These are phyloP conservation scores for Lumnitzera littorea DNA, from an alignment of 345 rosid genomes.

Conservation along the genomic window DNA sequence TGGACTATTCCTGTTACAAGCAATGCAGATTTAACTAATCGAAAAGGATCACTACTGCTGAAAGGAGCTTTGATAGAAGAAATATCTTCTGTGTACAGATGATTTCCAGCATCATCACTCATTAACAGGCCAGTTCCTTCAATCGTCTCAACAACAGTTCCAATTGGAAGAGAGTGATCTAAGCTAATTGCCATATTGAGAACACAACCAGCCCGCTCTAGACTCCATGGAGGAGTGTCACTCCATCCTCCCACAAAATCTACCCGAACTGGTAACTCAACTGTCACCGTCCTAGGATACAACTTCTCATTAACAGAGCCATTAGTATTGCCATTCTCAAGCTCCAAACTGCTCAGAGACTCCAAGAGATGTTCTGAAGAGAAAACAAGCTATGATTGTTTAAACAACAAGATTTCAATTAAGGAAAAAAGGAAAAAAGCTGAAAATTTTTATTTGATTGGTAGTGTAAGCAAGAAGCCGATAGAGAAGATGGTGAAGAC, in stretches of 20 bases:
- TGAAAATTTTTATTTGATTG: no score
- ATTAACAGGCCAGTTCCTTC: constrained; percentile 48
- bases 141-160: constrained; percentile 70
- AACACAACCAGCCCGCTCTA: constrained; percentile 94
- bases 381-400: constrained; percentile 5
- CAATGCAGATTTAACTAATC: constrained; percentile 86
- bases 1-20: constrained; percentile 66
- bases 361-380: constrained; percentile 57
- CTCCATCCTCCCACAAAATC: constrained; percentile 99
- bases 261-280: constrained; percentile 87
- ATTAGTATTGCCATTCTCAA: constrained; percentile 20
- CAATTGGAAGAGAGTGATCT: constrained; percentile 83
- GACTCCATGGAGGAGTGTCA: constrained; percentile 98
- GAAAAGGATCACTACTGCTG: constrained; percentile 53
- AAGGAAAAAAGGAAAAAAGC: no score
- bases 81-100: constrained; percentile 40
- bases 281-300: constrained; percentile 42
- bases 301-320: constrained; percentile 22
- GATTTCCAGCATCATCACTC: constrained; percentile 65
- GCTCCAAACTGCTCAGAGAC: constrained; percentile 19
- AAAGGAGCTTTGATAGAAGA: constrained; percentile 59
- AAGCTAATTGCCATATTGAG: constrained; percentile 83
- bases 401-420: neutral
- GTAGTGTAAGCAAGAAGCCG: no score
- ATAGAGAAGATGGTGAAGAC: no score